Evolutionary conservation across 768 basidiomycete species (phyloP), one percentile per base, ranked within the genome.

Genomic region (Gymnopilus dilepis): DNA sequence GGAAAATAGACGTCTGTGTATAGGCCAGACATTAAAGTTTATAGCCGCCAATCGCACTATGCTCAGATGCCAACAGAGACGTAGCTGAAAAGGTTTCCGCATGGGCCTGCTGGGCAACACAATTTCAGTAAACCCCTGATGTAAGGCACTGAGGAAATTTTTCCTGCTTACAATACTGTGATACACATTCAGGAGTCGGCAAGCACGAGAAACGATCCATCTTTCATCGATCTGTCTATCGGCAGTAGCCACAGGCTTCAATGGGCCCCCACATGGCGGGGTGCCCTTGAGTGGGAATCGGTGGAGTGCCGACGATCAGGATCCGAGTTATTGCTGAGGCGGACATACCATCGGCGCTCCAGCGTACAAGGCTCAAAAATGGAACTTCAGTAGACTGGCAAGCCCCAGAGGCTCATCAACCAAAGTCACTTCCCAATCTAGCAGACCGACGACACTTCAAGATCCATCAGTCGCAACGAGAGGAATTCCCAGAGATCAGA

Each of bases 191-290:
- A 50, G 26, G 28, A 30, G 28, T 50, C 17, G 28, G 22, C 52
- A 40, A 38, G 38, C 7, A 24, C 22, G 19, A 38, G 31, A 54
- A 37, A 40, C 37, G 33, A 53, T 38, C 13, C 33, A 19, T 19
- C 37, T 21, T 53, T 22, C 37, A 54, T 54, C 52, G 22, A 28
- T 54, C 52, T 54, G 52, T 40, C 52, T 26, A 54, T 54, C 38
- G 9, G 6, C 24, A 24, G 22, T 26, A 40, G 34, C 34, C 37
- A 40, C 40, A 26, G 22, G 24, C 22, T 26, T 21, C 7, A 37
- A 54, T 38, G 28, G 24, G 8, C n/a, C 30, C 47, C 38, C 52
- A 54, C 34, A 40, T 38, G 38, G 37, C 22, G 52, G 22, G 26
- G 15, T 26, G 24, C 22, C 33, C 17, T 37, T 54, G 38, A 38